These are phyloP conservation scores for Neurospora sp. DNA, from an alignment of 495 filamentous ascomycete species.

Conservation along the genomic window DNA sequence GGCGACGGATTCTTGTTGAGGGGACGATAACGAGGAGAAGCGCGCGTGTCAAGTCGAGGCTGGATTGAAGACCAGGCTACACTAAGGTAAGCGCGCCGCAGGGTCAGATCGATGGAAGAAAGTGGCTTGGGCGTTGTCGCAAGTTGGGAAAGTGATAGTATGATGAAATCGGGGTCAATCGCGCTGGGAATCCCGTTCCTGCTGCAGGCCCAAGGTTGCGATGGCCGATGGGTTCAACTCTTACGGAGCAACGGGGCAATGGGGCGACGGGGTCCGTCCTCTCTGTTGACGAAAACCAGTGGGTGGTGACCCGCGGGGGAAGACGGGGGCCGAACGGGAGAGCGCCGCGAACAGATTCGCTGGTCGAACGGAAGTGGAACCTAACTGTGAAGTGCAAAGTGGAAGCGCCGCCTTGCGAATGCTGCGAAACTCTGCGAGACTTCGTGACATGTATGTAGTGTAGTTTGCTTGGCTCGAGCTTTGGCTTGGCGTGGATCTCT, in stretches of 20 bases:
- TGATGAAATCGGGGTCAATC: neutral
- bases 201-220: constrained; percentile 24
- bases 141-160: neutral
- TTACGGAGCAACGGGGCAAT: neutral
- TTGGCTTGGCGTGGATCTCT: neutral
- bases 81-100: neutral
- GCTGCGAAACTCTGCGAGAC: neutral
- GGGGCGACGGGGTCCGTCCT: neutral
- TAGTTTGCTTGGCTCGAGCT: neutral
- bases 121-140: neutral
- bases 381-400: neutral
- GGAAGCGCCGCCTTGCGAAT: neutral
- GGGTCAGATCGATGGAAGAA: neutral
- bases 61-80: neutral
- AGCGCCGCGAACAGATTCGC: neutral
- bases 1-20: constrained; percentile 7
- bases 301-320: neutral
- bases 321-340: neutral
- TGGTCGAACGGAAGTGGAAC: neutral
- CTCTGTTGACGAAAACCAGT: neutral
- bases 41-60: neutral
- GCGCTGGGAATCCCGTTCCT: neutral
- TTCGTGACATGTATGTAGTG: neutral
- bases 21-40: neutral
- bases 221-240: constrained; percentile 11